Base-by-base conservation (phyloP, 495 filamentous ascomycete species). In the Filosporella fistucella region DNA sequence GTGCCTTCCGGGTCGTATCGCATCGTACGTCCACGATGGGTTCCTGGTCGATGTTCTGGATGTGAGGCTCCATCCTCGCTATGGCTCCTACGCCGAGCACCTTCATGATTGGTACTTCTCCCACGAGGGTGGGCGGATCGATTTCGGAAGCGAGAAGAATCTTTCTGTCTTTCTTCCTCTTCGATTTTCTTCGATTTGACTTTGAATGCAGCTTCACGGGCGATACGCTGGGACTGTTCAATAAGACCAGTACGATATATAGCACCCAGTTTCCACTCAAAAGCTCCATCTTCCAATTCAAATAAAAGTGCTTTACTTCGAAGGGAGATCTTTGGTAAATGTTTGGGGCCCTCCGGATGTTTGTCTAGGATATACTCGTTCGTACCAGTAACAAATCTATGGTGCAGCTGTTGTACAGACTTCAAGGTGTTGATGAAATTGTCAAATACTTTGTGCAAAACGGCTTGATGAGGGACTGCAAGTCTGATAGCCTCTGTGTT, bases 261-360 rank as follows among this genome's bases (percentile, higher is more conserved):
- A 54, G 84, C 77, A 0, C 89, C 87, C 17, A 99, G 74, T 58
- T 96, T 96, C 85, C 91, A 96, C 61, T 99, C 93, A 59, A 99
- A 99, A 1, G 88, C 84, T 42, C 93, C 89, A 63, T 99, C 93
- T 64, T 99, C 93, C 38, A 99, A 69, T 50, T 96, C 89, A 47
- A 97, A 88, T 18, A 96, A 67, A 9, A 97, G 63, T 0, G 82
- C 86, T 60, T 85, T 89, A 40, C 82, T 85, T 36, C 89, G 79
- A 1, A 99, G 38, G 0, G 89, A 89, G 11, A 97, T 66, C 57
- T 83, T 88, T 6, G 93, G 94, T 4, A 97, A 78, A 33, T 78
- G 76, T 60, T 90, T 96, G 1, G 94, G 88, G 7, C 74, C 81
- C 63, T 96, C 87, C 0, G 93, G 86, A 16, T 74, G 69, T 65